phyloP scores from a whole-genome alignment of 192 early-diverging fungal genomes.

The Coemansia sp. region DNA sequence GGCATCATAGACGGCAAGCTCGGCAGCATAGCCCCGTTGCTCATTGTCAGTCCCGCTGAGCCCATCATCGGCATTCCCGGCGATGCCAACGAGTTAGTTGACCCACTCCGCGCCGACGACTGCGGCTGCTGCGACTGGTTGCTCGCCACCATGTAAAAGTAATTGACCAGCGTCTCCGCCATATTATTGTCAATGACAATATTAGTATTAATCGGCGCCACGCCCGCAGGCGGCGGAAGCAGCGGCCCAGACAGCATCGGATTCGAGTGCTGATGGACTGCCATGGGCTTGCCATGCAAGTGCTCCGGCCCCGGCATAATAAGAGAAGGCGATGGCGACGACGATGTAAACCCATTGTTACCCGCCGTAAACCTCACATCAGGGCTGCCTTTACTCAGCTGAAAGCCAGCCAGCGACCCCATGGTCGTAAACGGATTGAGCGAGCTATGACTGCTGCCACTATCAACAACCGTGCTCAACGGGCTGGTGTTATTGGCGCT shows the following conservation, averaged over 20 bases:
- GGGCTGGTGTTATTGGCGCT: conserved; percentile 11
- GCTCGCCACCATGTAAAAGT: conserved; percentile 52
- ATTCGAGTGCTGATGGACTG: background rate
- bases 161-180: conserved; percentile 54
- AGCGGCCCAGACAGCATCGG: background rate
- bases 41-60: background rate
- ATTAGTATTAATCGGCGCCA: conserved; percentile 42
- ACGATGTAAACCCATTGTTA: conserved; percentile 1
- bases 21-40: background rate
- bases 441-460: conserved; percentile 1
- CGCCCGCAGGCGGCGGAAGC: conserved; percentile 8
- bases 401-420: background rate
- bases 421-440: conserved; percentile 6
- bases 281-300: background rate
- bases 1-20: conserved; percentile 4
- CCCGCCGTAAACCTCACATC: background rate
- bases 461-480: background rate
- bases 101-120: conserved; percentile 6
- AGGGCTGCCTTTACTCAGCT: conserved; percentile 1
- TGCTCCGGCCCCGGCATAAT: background rate
- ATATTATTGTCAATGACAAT: conserved; percentile 54
- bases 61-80: conserved; percentile 12
- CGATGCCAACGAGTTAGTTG: conserved; percentile 17
- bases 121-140: conserved; percentile 22
- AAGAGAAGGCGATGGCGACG: conserved; percentile 10